Percentiles rank a stretch among this genome's conserved stretches.
Conservation (phyloP, 2,329 filamentous ascomycete genomes). For the Chaetomium olivaceum region DNA sequence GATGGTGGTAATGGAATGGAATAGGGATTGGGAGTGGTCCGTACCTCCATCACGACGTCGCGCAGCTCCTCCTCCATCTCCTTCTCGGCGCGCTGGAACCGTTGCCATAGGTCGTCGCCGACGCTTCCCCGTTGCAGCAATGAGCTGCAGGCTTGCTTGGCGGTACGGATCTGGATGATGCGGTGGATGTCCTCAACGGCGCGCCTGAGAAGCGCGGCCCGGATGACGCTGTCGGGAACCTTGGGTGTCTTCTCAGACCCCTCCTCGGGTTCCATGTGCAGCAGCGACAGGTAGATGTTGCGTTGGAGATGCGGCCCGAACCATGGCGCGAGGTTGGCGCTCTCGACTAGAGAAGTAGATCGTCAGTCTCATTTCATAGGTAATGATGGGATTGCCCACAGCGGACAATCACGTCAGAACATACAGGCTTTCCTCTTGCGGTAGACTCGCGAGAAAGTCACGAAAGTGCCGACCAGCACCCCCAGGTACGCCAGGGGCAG, state of each 20-base stretch:
- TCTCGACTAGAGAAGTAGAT: slow-evolving; percentile 58
- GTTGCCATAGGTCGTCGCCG: slow-evolving; percentile 93
- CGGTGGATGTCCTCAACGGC: slow-evolving; percentile 92
- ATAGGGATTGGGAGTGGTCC: slow-evolving; percentile 26
- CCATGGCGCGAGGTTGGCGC: slow-evolving; percentile 88
- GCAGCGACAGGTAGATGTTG: slow-evolving; percentile 89
- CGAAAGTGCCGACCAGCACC: slow-evolving; percentile 83
- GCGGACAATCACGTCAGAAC: slow-evolving; percentile 37
- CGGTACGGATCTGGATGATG: slow-evolving; percentile 82
- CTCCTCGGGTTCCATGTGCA: slow-evolving; percentile 70
- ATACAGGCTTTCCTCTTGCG: slow-evolving; percentile 84
- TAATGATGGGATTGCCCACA: neutral
- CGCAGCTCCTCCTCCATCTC: slow-evolving; percentile 96
- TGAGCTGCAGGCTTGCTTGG: slow-evolving; percentile 82
- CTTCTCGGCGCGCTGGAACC: slow-evolving; percentile 88
- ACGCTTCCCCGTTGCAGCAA: slow-evolving; percentile 88
- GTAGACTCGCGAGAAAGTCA: slow-evolving; percentile 90
- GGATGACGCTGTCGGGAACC: slow-evolving; percentile 81
- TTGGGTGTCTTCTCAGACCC: slow-evolving; percentile 65
- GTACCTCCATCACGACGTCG: slow-evolving; percentile 89
- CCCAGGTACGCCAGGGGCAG: slow-evolving; percentile 88
- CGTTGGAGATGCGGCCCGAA: slow-evolving; percentile 88
- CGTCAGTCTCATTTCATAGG: slow-evolving; percentile 22
- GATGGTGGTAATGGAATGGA: neutral
- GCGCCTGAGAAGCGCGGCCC: slow-evolving; percentile 83